A percentile compares a stretch with the other conserved stretches of the same genome.
Conservation (phyloP, 2,329 filamentous ascomycete species). For the Exserohilum turcica region DNA sequence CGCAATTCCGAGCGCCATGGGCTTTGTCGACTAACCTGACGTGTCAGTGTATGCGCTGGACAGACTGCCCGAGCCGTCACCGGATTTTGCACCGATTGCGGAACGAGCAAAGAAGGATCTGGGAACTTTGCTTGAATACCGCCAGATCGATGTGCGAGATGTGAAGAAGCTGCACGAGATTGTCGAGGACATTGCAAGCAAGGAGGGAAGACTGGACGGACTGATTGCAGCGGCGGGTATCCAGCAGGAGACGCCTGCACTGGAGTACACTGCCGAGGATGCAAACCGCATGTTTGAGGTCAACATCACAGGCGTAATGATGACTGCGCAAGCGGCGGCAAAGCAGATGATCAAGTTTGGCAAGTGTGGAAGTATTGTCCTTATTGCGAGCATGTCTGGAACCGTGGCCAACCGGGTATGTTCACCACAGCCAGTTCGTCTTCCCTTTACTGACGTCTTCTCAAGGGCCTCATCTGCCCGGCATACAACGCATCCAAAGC, state of each 20-base stretch:
- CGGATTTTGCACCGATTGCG: conserved; percentile 69
- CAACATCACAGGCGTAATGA: conserved; percentile 66
- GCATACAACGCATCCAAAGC: conserved; percentile 80
- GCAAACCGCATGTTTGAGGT: conserved; percentile 67
- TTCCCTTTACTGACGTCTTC: conserved; percentile 17
- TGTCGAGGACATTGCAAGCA: conserved; percentile 69
- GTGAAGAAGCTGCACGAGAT: conserved; percentile 69
- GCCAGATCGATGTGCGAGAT: conserved; percentile 79
- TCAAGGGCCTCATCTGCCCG: conserved; percentile 65
- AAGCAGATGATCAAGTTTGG: conserved; percentile 67
- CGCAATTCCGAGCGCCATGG: neutral
- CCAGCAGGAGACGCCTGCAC: conserved; percentile 80
- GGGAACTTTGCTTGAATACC: conserved; percentile 72
- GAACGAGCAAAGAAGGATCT: conserved; percentile 67
- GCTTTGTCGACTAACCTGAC: neutral
- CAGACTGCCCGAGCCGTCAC: conserved; percentile 61
- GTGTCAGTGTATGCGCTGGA: conserved; percentile 68
- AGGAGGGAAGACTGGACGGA: conserved; percentile 76
- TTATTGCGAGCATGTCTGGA: conserved; percentile 68
- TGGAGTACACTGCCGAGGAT: conserved; percentile 73
- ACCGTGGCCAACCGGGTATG: conserved; percentile 67
- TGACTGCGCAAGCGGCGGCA: conserved; percentile 67
- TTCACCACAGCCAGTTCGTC: conserved; percentile 10
- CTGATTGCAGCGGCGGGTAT: conserved; percentile 76
- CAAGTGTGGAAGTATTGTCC: conserved; percentile 64